Conservation (phyloP, 1,284 basidiomycete species). For the Marasmius tenuissimus region DNA sequence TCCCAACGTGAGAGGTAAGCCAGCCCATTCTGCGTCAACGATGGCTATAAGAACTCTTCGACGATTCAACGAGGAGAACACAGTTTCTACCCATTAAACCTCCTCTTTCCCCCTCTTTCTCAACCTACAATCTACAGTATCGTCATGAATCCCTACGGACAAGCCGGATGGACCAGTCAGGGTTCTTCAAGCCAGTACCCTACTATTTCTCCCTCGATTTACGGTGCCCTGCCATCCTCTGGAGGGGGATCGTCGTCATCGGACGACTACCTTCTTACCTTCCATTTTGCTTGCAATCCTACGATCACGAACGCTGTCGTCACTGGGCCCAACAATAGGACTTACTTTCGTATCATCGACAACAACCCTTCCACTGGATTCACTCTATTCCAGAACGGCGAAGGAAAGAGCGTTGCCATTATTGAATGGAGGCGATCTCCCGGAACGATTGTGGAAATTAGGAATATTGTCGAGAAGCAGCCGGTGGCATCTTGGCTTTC, state of each 20-base stretch:
- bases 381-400: not conserved
- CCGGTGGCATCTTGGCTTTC: constrained; percentile 23
- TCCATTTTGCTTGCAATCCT: not conserved
- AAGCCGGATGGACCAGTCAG: not conserved
- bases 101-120: too few relatives aligned
- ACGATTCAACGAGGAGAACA: too few relatives aligned
- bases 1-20: too few relatives aligned
- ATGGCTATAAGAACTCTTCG: too few relatives aligned
- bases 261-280: not conserved
- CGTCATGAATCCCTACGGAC: not conserved
- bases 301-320: not conserved
- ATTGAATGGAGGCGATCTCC: constrained; percentile 27
- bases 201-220: not conserved
- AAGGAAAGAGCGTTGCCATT: not conserved
- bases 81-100: too few relatives aligned
- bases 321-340: not conserved
- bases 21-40: too few relatives aligned
- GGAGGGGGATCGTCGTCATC: not conserved
- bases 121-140: not conserved
- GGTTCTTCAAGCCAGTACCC: not conserved
- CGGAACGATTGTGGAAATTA: constrained; percentile 20
- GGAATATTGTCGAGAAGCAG: constrained; percentile 22
- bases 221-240: not conserved
- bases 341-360: not conserved
- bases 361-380: not conserved